Conservation (phyloP, 2,329 filamentous ascomycete species). For the Botrytis porri region DNA sequence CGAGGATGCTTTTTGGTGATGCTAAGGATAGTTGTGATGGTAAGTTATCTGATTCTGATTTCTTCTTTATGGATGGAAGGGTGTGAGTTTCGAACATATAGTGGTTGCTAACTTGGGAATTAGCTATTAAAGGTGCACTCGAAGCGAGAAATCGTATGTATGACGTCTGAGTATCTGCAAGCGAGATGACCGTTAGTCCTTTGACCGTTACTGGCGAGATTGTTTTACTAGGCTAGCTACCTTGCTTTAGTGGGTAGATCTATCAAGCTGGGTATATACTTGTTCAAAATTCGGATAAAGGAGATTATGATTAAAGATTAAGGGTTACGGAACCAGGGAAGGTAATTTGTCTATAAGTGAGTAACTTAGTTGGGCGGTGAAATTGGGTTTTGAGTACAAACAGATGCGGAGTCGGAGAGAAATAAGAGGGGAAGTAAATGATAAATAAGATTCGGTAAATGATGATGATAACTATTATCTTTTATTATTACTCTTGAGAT, state of each 20-base stretch:
- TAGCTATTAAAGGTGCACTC: constrained; percentile 29
- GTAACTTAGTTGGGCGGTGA: not conserved
- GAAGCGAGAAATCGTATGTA: constrained; percentile 30
- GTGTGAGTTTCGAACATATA: constrained; percentile 42
- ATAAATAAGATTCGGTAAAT: not conserved
- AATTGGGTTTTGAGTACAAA: not conserved
- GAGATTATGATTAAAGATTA: not conserved
- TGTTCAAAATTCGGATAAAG: not conserved
- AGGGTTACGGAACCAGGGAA: too few species aligned
- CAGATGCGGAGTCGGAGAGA: not conserved
- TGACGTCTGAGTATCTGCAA: constrained; percentile 23
- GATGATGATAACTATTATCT: too few species aligned
- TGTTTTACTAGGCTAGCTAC: not conserved
- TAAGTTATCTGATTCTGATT: constrained; percentile 37
- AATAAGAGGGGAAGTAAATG: not conserved
- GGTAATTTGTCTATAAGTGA: not conserved
- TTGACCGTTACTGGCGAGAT: accelerated
- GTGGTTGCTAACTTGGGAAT: constrained; percentile 44
- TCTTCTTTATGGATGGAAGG: constrained; percentile 1
- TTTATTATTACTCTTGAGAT: too few species aligned
- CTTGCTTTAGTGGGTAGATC: not conserved
- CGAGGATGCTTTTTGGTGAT: constrained; percentile 90
- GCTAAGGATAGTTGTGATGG: constrained; percentile 81
- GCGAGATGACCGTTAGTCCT: not conserved
- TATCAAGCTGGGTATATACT: not conserved